Evolutionary conservation across 345 rosid species (phyloP).

Genomic region (Cardamine occulta): DNA sequence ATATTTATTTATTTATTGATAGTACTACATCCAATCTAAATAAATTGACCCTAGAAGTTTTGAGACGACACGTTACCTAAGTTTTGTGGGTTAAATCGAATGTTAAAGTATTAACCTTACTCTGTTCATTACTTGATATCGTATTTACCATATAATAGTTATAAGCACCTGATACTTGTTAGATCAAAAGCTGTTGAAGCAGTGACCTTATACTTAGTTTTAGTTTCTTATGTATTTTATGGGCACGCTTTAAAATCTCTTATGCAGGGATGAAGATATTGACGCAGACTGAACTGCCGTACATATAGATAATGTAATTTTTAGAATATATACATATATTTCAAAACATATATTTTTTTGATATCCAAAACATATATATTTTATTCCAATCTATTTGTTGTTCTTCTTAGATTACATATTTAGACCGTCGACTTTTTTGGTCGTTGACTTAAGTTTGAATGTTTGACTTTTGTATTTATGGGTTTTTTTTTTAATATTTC

Average conservation of each 20-base stretch:
- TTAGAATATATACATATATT: background rate
- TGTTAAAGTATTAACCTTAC: background rate
- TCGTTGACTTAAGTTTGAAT: background rate
- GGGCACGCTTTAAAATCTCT: background rate
- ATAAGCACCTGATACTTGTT: background rate
- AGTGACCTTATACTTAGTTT: background rate
- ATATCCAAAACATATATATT: background rate
- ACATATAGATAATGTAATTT: background rate
- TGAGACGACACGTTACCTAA: slow-evolving; percentile 29
- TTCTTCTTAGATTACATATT: background rate
- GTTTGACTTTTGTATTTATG: background rate
- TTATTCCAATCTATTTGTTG: background rate
- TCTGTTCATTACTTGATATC: background rate
- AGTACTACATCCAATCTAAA: background rate
- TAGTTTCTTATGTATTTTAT: background rate
- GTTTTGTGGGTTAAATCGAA: background rate
- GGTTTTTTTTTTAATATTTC: background rate
- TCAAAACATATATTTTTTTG: too few species aligned
- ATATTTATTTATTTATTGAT: background rate
- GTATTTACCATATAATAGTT: background rate
- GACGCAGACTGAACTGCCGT: background rate
- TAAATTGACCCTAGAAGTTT: slow-evolving; percentile 21
- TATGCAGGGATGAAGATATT: background rate
- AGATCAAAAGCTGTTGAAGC: background rate
- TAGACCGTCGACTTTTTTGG: background rate